A percentile compares a stretch with the other conserved stretches of the same genome.
phyloP scores from a whole-genome alignment of 768 basidiomycete genomes.

The Udeniomyces megalosporus region DNA sequence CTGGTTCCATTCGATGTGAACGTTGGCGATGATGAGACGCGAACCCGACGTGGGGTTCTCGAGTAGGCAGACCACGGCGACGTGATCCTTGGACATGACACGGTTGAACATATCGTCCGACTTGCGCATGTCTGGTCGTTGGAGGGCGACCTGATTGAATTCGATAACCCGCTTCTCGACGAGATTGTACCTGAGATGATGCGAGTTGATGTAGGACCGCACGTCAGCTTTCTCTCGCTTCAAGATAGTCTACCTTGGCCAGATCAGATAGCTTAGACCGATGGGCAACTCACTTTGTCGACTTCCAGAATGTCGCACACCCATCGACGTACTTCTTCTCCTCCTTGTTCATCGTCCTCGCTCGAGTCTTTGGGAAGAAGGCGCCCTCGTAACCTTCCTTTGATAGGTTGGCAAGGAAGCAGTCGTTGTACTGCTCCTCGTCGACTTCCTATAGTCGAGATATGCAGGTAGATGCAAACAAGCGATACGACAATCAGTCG shows the following conservation, averaged over 20 bases:
- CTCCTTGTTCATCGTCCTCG: constrained; percentile 75
- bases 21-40: constrained; percentile 73
- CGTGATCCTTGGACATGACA: constrained; percentile 83
- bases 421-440: constrained; percentile 78
- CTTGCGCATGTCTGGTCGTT: constrained; percentile 49
- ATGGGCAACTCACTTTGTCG: constrained; percentile 63
- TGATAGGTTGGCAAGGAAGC: constrained; percentile 56
- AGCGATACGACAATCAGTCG: neutral
- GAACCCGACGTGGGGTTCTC: constrained; percentile 78
- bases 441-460: constrained; percentile 53
- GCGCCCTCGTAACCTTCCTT: constrained; percentile 75
- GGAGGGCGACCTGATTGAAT: constrained; percentile 82
- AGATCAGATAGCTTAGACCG: too few relatives aligned
- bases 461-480: neutral
- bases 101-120: constrained; percentile 99
- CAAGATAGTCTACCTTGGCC: too few relatives aligned
- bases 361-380: constrained; percentile 79
- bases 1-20: constrained; percentile 87
- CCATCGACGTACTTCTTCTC: constrained; percentile 86
- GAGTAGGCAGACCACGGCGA: constrained; percentile 69
- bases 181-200: constrained; percentile 61
- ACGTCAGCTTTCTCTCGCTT: neutral
- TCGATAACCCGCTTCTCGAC: constrained; percentile 88
- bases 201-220: neutral
- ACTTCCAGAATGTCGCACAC: constrained; percentile 90